Conservation (phyloP, 2,329 filamentous ascomycete species). For the Biscogniauxia sp. region DNA sequence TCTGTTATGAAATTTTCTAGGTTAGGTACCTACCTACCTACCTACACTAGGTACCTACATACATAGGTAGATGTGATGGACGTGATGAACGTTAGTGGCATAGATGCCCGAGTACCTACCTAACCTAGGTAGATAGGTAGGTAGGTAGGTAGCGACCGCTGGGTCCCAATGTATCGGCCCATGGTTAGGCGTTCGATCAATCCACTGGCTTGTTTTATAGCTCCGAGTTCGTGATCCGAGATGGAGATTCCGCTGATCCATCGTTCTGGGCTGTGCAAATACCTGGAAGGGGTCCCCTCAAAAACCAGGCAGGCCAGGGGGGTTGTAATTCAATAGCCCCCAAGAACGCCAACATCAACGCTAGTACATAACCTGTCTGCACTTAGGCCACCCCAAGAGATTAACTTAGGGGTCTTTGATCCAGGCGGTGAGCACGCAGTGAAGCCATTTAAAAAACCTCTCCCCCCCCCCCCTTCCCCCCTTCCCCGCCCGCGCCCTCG, state of each 20-base stretch:
- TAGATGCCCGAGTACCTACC: background rate
- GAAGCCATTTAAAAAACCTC: background rate
- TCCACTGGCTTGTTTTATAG: background rate
- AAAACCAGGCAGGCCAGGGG: background rate
- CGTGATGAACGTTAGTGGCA: background rate
- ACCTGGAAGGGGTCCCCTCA: background rate
- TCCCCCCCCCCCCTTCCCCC: too few relatives aligned
- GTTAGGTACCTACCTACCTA: background rate
- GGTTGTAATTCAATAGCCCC: background rate
- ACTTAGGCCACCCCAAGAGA: background rate
- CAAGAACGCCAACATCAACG: background rate
- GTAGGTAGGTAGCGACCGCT: background rate
- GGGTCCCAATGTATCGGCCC: background rate
- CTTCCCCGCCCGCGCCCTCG: too few relatives aligned
- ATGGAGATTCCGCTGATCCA: background rate
- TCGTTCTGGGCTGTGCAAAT: background rate
- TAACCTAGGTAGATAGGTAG: too few relatives aligned
- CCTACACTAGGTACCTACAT: too few relatives aligned
- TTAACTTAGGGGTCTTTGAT: background rate
- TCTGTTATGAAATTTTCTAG: too few relatives aligned
- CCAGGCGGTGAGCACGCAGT: background rate
- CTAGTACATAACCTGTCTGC: background rate
- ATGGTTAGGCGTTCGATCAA: background rate
- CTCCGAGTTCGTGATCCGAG: background rate
- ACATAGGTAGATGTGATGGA: too few relatives aligned